Base-by-base conservation (phyloP, 1,284 basidiomycete species). In the Trichosporon ovoides region DNA sequence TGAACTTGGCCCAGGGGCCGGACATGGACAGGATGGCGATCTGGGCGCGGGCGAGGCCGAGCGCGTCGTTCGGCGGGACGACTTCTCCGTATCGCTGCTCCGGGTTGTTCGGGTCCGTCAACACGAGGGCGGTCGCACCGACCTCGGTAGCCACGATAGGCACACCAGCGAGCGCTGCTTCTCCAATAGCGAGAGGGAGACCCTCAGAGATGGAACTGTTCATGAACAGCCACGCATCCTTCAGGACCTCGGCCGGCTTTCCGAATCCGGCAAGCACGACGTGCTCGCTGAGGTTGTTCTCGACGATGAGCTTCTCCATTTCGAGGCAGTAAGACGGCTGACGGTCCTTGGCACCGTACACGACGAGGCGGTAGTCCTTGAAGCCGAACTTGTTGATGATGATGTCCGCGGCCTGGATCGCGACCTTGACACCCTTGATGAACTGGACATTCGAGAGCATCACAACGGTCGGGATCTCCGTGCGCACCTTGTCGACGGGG, bases 361-460 rank as follows among this genome's bases (percentile, higher is more conserved):
- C 53, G 18, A 55, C 56, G 7, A 61, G 59, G 18, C 43, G 37
- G 53, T 61, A 61, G 53, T 61, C 59, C 13, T 50, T 61, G 53
- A 61, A 61, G 19, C 59, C 59, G 18, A 53, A 57, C 34, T 53
- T 52, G 50, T 61, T 61, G 34, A 61, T 38, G 40, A 61, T 61
- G 34, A 57, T 57, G 56, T 61, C 59, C 22, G 59, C 59, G 1
- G 59, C 56, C 51, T 57, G 59, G 35, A 61, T 57, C 3, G 59
- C 59, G 22, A 52, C 49, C 56, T 61, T 61, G 52, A 55, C 53
- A 18, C 56, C 59, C 59, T 61, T 61, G 52, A 61, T 54, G 38
- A 61, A 61, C 56, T 57, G 55, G 11, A 61, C 53, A 36, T 61
- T 56, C 16, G 59, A 61, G 10, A 61, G 53, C 59, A 61, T 61